Evolutionary conservation across 2,329 filamentous ascomycete genomes (phyloP), one percentile per base, ranked within the genome.

Genomic region (Tolypocladium pustulatum): DNA sequence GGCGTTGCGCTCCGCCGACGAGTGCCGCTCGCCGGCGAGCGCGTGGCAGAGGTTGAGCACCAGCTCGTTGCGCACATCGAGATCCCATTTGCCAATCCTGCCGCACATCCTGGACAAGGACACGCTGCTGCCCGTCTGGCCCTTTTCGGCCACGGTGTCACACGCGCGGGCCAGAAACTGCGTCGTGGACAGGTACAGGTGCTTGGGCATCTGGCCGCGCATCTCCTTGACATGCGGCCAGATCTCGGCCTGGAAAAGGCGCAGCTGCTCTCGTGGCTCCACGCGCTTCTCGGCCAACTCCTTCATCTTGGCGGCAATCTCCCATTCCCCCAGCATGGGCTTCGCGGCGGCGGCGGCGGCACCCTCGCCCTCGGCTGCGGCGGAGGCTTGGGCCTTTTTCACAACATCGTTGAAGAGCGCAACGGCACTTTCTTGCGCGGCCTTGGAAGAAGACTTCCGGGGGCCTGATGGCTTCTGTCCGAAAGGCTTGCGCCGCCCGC

Each of bases 381-480:
- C 12, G 27, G 54, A 10, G 37, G 43, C 38, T 22, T 55, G 57
- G 20, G 58, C 25, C 53, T 54, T 56, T 17, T 64, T 67, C 56
- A 73, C 69, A n/a, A 73, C 70, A 15, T 73, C 69, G 53, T 72
- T 71, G 66, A 73, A 74, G 20, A 73, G 60, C 1, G 68, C 70
- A 41, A 73, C 51, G 32, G 70, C 67, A 5, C 67, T 59, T 10
- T 68, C 67, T 40, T 65, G 58, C 0, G 60, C 37, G 7, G 54
- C 12, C 12, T 56, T 64, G 57, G 30, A 15, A 10, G 27, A n/a
- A 4, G 49, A 13, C 17, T 34, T 52, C 10, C 49, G 10, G 9
- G 49, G 30, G 9, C 49, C 30, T 13, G 49, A 27, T 22, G 49
- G 17, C 49, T 32, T 52, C 49, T 34, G 49, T 34, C 17, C 30